Base-by-base conservation (phyloP, 176 grass and related monocot genomes). In the Musa acuminata region DNA sequence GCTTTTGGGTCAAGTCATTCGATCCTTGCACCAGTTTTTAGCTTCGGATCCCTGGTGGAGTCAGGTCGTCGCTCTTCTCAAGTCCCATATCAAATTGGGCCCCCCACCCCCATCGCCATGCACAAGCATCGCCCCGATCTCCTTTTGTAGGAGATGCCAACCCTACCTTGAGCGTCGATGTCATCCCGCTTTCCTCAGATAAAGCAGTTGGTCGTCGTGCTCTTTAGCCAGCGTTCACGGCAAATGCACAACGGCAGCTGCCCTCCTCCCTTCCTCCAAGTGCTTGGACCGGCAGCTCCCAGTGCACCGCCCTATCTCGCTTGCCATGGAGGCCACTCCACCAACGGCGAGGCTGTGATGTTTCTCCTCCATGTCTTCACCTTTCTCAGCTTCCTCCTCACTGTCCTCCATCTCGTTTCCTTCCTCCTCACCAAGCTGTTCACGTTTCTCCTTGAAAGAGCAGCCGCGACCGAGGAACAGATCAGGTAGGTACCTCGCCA, bases 401-500 rank as follows among this genome's bases (percentile, higher is more conserved):
- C 91, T 79, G 0, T 87, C 86, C 24, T 20, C 75, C 89, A 94
- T 80, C 77, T 99, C 75, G n/a, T 81, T 10, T 78, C 75, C 51
- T 72, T 94, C 84, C 84, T 91, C 89, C 73, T 94, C 80, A 79
- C 60, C 82, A 99, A 94, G 84, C 19, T 99, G 72, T 80, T 91
- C 77, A 51, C 50, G 0, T 62, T 75, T 74, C 80, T 93, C 0
- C 57, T 80, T 80, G 7, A 8, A 69, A 64, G 77, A 71, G 72
- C 73, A 65, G 67, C 81, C 14, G 65, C 72, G 52, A 24, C 65
- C 57, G n/a, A 62, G 11, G 58, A 11, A 8, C 57, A 72, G 49
- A 43, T 43, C 35, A 78, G 83, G 92, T 92, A 72, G 49, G 13
- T 11, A 12, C 69, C 60, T 35, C 62, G 12, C 35, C 35, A 43